phyloP scores from a whole-genome alignment of 495 filamentous ascomycete species.

The Cudoniella acicularis region DNA sequence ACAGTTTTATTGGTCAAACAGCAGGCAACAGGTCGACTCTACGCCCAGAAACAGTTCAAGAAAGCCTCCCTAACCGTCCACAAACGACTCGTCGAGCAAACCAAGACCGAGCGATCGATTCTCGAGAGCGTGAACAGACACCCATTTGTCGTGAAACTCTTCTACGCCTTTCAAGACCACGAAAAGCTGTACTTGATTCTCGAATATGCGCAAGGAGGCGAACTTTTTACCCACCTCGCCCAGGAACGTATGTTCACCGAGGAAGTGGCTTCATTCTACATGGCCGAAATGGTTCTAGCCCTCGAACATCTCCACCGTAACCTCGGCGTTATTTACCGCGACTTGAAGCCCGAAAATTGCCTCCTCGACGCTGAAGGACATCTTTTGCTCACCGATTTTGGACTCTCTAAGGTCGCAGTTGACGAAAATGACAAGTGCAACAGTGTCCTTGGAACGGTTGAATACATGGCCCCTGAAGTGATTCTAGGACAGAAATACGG shows the following conservation, averaged over 20 bases:
- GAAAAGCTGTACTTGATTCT: slow-evolving; percentile 97
- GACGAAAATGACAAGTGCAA: slow-evolving; percentile 75
- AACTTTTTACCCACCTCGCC: slow-evolving; percentile 86
- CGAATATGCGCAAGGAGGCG: slow-evolving; percentile 96
- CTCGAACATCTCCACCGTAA: slow-evolving; percentile 87
- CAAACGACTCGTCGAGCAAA: slow-evolving; percentile 92
- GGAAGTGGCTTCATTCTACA: slow-evolving; percentile 87
- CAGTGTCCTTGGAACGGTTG: slow-evolving; percentile 86
- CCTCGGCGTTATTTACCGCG: slow-evolving; percentile 91
- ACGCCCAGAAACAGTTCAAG: slow-evolving; percentile 96
- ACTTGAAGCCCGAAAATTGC: slow-evolving; percentile 97
- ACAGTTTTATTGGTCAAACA: slow-evolving; percentile 85
- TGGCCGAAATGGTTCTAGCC: slow-evolving; percentile 95
- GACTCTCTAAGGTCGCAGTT: slow-evolving; percentile 90
- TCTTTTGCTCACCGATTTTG: slow-evolving; percentile 93
- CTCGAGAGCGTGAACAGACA: slow-evolving; percentile 93
- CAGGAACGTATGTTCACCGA: slow-evolving; percentile 91
- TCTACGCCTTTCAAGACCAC: slow-evolving; percentile 96
- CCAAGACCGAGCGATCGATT: slow-evolving; percentile 91
- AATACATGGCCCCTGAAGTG: slow-evolving; percentile 98
- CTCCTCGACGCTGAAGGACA: slow-evolving; percentile 89
- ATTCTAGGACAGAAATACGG: slow-evolving; percentile 81
- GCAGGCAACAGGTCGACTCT: slow-evolving; percentile 78
- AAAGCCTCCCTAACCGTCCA: slow-evolving; percentile 91
- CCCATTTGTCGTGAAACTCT: slow-evolving; percentile 95